Evolutionary conservation across 1,139 yeast species (phyloP), one percentile per base, ranked within the genome.

Genomic region (Geotrichum siamense): DNA sequence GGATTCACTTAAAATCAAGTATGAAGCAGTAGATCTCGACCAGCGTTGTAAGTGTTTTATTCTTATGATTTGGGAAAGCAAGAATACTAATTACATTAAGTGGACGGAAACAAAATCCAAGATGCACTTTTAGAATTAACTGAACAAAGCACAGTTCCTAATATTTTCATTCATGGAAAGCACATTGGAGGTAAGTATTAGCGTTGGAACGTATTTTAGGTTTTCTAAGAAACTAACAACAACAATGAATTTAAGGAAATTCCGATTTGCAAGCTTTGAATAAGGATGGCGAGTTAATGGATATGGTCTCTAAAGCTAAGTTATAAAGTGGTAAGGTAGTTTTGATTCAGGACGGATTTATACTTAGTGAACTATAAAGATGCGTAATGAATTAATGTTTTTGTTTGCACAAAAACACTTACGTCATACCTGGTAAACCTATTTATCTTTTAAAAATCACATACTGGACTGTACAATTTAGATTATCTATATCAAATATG

Each of bases 141-240:
- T 33, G 94, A 96, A 51, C 97, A 91, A 70, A 74, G 78, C 55
- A 86, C 96, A 32, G 97, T 91, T 48, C 98, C 98, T 51, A 89
- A 83, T 65, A 76, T 91, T 53, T 87, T 82, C 68, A 87, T 91
- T 62, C 79, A 74, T 42, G 96, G 95, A 48, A 74, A 85, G 67
- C 96, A 86, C 69, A 78, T 91, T 57, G 98, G 98, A 51, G 98
- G 98, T 50, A 84, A 85, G 39, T 33, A 23, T 13, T 20, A 33
- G n/a, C 2, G 3, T n/a, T 33, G 6, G 6, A 16, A 6, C 12
- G 6, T 32, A n/a, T 16, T n/a, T 16, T 16, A 10, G 2, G 22
- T 3, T 33, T 15, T 6, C 3, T 3, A 9, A 3, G 30, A 15
- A 36, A 25, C 28, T 15, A n/a, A 23, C 5, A 15, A 3, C 16